Evolutionary conservation across 2,329 filamentous ascomycete species (phyloP).

Genomic region (Fusarium austroafricanum): DNA sequence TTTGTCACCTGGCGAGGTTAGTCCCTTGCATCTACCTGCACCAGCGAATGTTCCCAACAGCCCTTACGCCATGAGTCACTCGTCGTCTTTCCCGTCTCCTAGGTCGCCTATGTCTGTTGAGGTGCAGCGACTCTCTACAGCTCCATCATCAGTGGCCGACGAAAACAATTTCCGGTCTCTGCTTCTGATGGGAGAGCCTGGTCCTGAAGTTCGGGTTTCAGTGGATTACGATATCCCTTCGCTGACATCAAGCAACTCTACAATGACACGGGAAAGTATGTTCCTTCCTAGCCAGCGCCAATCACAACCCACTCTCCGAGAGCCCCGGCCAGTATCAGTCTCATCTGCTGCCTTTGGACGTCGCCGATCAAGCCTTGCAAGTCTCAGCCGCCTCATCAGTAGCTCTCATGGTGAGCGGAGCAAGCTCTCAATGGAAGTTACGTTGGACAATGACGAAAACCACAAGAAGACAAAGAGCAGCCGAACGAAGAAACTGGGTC

Average conservation of each 20-base stretch:
- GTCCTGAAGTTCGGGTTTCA: slow-evolving; percentile 77
- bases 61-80: slow-evolving; percentile 72
- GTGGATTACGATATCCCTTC: slow-evolving; percentile 78
- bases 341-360: slow-evolving; percentile 72
- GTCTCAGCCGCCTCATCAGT: slow-evolving; percentile 80
- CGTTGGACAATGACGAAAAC: slow-evolving; percentile 65
- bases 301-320: slow-evolving; percentile 60
- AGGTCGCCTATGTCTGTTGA: slow-evolving; percentile 77
- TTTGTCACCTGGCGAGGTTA: slow-evolving; percentile 63
- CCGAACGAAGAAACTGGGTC: slow-evolving; percentile 76
- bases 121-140: slow-evolving; percentile 77
- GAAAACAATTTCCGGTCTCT: slow-evolving; percentile 78
- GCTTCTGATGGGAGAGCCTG: slow-evolving; percentile 75
- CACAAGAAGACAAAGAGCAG: slow-evolving; percentile 67
- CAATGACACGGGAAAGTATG: slow-evolving; percentile 76
- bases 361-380: slow-evolving; percentile 80
- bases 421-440: slow-evolving; percentile 78
- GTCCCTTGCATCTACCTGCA: slow-evolving; percentile 58
- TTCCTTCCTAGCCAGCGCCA: slow-evolving; percentile 60
- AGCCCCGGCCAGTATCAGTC: slow-evolving; percentile 71
- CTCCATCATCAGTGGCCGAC: slow-evolving; percentile 78
- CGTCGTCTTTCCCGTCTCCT: slow-evolving; percentile 77
- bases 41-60: slow-evolving; percentile 65
- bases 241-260: slow-evolving; percentile 79
- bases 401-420: slow-evolving; percentile 79